phyloP scores from a whole-genome alignment of 345 rosid genomes.

The thale cress (Arabidopsis thaliana) region TAIR10.1 NC_003074.8:18703501-18704000 shows the following conservation, averaged over 20 bases:
- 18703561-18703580: neutral
- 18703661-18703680: neutral
- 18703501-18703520: slow-evolving; percentile 55
- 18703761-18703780: neutral
- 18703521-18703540: slow-evolving; percentile 46
- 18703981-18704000: neutral
- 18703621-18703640: neutral
- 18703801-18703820: no score
- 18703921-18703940: neutral
- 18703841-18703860: neutral
- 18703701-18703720: neutral
- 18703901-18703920: neutral
- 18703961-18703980: neutral
- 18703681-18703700: neutral
- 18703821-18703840: no score
- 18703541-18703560: slow-evolving; percentile 15
- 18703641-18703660: neutral
- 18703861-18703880: neutral
- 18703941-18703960: neutral
- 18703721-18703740: neutral
- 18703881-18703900: neutral
- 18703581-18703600: slow-evolving; percentile 11
- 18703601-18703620: neutral
- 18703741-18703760: neutral
- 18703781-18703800: neutral